Evolutionary conservation across 2,329 filamentous ascomycete genomes (phyloP), one percentile per base, ranked within the genome.

Genomic region (Raffaelea albimanens): DNA sequence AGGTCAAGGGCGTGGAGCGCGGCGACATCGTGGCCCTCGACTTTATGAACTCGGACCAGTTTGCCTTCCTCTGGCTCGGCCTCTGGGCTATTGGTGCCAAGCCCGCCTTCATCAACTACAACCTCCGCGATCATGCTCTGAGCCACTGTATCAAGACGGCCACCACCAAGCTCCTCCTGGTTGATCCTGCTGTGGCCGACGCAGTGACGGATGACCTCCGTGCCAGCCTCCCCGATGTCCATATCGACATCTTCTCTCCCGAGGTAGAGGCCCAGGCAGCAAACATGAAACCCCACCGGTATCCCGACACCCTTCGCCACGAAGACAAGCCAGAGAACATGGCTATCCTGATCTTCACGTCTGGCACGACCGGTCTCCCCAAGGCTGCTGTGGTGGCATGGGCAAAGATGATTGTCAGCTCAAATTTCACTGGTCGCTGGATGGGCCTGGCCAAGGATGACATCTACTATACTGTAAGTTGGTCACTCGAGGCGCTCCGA

Each of bases 101-200:
- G 48, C 87, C 88, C 0, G 88, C 88, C 0, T 87, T 93, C 56
- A 84, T 95, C 66, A 95, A 95, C 65, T 91, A 90, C 65, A 93
- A 93, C 60, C 68, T 95, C 43, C 73, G 76, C 0, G 83, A 81
- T 13, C 78, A 83, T 23, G 73, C 87, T 0, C 68, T 95, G 52
- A 63, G 77, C 3, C 88, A 95, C 63, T 91, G 85, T 55, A 70
- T 94, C 40, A 76, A 73, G 53, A 78, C 80, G 2, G 83, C 85
- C 2, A 80, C 75, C 0, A 71, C 85, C 0, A 75, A 74, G 10
- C 59, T 94, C 2, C 68, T 90, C 48, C 61, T 95, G 19, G 73
- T 91, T 10, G 88, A 93, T 54, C 70, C 73, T 0, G 65, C 71
- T 16, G 67, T 86, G 1, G 66, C 68, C n/a, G 58, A 67, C 1